Evolutionary conservation across 352 stramenopile species (phyloP).

Genomic region (Phytophthora constricta): DNA sequence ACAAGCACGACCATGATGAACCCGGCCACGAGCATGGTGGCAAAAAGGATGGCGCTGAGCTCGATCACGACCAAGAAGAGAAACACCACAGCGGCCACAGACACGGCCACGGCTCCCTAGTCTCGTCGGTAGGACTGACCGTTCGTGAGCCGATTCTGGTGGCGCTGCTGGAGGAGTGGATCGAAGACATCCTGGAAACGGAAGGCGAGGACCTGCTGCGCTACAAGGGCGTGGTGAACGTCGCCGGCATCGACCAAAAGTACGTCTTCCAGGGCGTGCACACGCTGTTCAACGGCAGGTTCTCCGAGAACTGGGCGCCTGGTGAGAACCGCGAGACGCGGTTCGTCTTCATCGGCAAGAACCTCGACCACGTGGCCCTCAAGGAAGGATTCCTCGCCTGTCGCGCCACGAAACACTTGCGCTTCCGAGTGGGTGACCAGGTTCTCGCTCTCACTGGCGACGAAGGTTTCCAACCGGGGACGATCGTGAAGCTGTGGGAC

Average conservation of each 20-base stretch:
- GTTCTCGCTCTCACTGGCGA: conserved; percentile 47
- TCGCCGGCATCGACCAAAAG: conserved; percentile 92
- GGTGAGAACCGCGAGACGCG: conserved; percentile 86
- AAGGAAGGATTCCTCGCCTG: conserved; percentile 53
- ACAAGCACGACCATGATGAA: conserved; percentile 6
- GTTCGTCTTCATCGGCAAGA: conserved; percentile 96
- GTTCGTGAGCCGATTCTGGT: conserved; percentile 75
- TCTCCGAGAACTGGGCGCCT: conserved; percentile 83
- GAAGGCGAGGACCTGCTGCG: conserved; percentile 93
- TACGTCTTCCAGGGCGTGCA: conserved; percentile 97
- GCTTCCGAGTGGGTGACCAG: conserved; percentile 51
- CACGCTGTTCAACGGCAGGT: conserved; percentile 95
- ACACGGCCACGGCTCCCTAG: conserved; percentile 48
- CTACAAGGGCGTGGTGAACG: conserved; percentile 94
- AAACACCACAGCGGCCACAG: conserved; percentile 37
- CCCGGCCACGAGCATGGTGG: conserved; percentile 15
- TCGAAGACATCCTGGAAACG: conserved; percentile 92
- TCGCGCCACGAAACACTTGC: conserved; percentile 36
- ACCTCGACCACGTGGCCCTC: conserved; percentile 74
- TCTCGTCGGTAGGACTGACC: conserved; percentile 53
- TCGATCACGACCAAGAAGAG: conserved; percentile 7
- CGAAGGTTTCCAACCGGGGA: conserved; percentile 45
- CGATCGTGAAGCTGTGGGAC: conserved; percentile 55
- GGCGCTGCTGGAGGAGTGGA: conserved; percentile 95
- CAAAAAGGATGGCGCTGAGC: conserved; percentile 1